Base-by-base conservation (phyloP, 2,329 filamentous ascomycete species). In the Sporothrix mexicana region DNA sequence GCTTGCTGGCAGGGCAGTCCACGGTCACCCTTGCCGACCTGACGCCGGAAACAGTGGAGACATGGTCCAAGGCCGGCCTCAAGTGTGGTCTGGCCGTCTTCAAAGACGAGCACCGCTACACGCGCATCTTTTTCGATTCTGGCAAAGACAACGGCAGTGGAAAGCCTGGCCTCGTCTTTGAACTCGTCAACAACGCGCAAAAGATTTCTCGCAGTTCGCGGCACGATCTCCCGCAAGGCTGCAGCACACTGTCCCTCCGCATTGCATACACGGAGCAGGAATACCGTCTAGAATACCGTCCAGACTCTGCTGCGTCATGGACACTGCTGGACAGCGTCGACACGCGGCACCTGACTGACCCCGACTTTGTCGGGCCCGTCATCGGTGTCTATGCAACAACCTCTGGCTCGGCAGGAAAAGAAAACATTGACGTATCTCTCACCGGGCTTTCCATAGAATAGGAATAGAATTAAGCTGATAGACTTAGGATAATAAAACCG, bases 321-420 rank as follows among this genome's bases (percentile, higher is more conserved):
- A 66, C 62, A 30, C 17, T 20, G 47, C 41, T 66, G 20, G 62
- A 66, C 25, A 23, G 17, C 20, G 62, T 66, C 43, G 62, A 66
- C 43, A 66, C 62, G 43, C 9, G 47, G 62, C 62, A 66, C n/a
- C 41, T 66, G 62, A 66, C 62, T 1, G 62, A 66, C 43, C 20
- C 62, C 12, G 62, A 66, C 62, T 66, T 66, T 49, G 62, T 66
- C 2, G 66, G 66, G 17, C 66, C 66, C 4, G 66, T 68, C 47
- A 13, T 68, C 13, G 66, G 62, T 30, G 62, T 49, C 36, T 59
- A 20, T 47, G 23, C 68, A 9, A 70, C 68, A 10, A 55, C 36
- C 25, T n/a, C n/a, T n/a, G n/a, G n/a, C n/a, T 25, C 13, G 59
- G 12, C 36, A 36, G 30, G 36, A 7, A 43, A 20, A 36, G 30